phyloP scores from a whole-genome alignment of 495 filamentous ascomycete species.

The Podospora pseudoanserina region DNA sequence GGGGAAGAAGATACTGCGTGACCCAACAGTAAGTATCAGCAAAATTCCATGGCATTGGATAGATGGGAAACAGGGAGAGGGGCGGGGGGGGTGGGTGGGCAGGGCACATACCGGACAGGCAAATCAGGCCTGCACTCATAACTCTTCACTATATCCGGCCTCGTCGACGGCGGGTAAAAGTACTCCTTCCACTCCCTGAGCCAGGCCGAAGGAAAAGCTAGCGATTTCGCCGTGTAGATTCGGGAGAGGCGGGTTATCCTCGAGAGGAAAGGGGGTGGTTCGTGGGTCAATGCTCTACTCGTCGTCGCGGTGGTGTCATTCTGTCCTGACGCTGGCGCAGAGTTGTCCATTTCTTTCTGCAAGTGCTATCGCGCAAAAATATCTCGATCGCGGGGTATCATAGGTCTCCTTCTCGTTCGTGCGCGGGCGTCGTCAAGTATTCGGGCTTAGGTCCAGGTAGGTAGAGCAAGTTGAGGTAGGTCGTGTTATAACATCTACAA shows the following conservation, averaged over 20 bases:
- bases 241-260: constrained; percentile 22
- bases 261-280: constrained; percentile 20
- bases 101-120: constrained; percentile 34
- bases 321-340: not conserved
- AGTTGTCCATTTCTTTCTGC: not conserved
- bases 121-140: constrained; percentile 33
- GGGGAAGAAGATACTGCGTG: constrained; percentile 39
- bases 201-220: constrained; percentile 19
- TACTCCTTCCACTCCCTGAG: constrained; percentile 24
- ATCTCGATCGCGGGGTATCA: not conserved
- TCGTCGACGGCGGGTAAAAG: constrained; percentile 22
- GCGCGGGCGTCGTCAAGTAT: too few relatives aligned
- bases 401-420: not conserved
- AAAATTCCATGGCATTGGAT: too few relatives aligned
- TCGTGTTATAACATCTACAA: too few relatives aligned
- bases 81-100: not conserved
- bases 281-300: not conserved
- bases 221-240: constrained; percentile 23
- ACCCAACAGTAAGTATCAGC: not conserved
- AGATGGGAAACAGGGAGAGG: not conserved
- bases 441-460: too few relatives aligned
- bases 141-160: constrained; percentile 31
- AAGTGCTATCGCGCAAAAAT: not conserved
- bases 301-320: not conserved
- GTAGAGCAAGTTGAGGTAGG: too few relatives aligned